Conservation (phyloP, 768 basidiomycete species). For the Hypsizygus marmoreus region DNA sequence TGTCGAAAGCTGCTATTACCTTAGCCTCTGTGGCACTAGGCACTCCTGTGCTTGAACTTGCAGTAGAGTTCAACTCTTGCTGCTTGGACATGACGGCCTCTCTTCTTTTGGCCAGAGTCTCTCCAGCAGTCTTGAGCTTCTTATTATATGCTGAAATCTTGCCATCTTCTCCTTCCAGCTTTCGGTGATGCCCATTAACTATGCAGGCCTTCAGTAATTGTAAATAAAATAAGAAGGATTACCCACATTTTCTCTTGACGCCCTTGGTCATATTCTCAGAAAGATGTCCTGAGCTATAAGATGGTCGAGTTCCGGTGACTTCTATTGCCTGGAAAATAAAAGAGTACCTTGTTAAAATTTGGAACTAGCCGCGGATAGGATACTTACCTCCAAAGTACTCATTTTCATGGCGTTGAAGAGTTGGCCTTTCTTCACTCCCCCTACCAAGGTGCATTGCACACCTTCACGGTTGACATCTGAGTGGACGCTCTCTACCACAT, state of each 20-base stretch:
- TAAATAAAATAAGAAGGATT: not conserved
- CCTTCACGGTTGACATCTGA: constrained; percentile 20
- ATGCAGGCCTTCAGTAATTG: not conserved
- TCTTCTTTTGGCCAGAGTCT: not conserved
- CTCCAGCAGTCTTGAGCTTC: not conserved
- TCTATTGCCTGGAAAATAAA: constrained; percentile 14
- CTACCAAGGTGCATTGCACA: constrained; percentile 15
- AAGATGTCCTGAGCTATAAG: constrained; percentile 2
- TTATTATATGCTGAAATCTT: constrained; percentile 2
- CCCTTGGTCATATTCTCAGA: not conserved
- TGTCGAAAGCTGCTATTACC: not conserved
- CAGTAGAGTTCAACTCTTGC: not conserved
- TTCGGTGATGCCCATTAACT: not conserved
- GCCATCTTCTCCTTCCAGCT: not conserved
- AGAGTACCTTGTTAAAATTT: not conserved
- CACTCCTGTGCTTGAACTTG: no score
- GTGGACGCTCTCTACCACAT: no score
- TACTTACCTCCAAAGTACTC: constrained; percentile 12
- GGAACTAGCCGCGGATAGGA: not conserved
- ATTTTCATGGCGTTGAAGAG: constrained; percentile 16
- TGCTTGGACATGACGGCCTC: not conserved
- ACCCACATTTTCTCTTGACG: constrained; percentile 2
- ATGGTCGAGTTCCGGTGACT: constrained; percentile 1
- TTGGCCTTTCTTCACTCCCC: constrained; percentile 19
- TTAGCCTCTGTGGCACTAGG: not conserved